phyloP scores from a whole-genome alignment of 345 rosid species.

The Pistacia integerrima region DNA sequence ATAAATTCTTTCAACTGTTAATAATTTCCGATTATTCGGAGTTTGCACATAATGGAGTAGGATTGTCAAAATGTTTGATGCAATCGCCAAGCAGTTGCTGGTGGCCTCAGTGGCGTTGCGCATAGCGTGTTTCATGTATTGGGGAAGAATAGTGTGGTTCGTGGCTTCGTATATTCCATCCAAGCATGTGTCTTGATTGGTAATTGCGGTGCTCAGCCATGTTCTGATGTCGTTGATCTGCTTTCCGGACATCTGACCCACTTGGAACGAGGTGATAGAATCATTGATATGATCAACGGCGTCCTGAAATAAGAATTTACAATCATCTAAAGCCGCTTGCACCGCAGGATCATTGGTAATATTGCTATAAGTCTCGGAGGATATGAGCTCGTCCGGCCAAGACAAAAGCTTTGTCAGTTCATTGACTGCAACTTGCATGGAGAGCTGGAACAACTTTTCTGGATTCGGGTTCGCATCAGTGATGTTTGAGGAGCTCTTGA shows the following conservation, averaged over 20 bases:
- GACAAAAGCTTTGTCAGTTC: slow-evolving; percentile 24
- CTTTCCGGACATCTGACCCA: neutral
- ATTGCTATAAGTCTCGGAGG: slow-evolving; percentile 7
- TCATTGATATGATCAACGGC: slow-evolving; percentile 25
- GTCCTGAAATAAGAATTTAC: slow-evolving; percentile 30
- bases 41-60: neutral
- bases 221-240: slow-evolving; percentile 20
- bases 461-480: slow-evolving; percentile 19
- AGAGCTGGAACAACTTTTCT: slow-evolving; percentile 27
- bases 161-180: slow-evolving; percentile 20
- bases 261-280: neutral
- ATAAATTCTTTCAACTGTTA: neutral
- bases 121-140: slow-evolving; percentile 23
- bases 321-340: slow-evolving; percentile 24
- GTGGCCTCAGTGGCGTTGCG: slow-evolving; percentile 30
- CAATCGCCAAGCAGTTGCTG: slow-evolving; percentile 37
- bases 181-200: slow-evolving; percentile 30
- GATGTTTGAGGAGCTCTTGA: slow-evolving; percentile 12
- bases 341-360: slow-evolving; percentile 18
- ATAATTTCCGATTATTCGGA: slow-evolving; percentile 19
- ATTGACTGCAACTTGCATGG: slow-evolving; percentile 24
- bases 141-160: slow-evolving; percentile 11
- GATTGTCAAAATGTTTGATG: slow-evolving; percentile 11
- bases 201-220: slow-evolving; percentile 30
- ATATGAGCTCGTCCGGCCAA: slow-evolving; percentile 11